Percentiles rank a stretch among this genome's conserved stretches.
Conservation (phyloP, 1,284 basidiomycete genomes). For the Ustilago esculenta region DNA sequence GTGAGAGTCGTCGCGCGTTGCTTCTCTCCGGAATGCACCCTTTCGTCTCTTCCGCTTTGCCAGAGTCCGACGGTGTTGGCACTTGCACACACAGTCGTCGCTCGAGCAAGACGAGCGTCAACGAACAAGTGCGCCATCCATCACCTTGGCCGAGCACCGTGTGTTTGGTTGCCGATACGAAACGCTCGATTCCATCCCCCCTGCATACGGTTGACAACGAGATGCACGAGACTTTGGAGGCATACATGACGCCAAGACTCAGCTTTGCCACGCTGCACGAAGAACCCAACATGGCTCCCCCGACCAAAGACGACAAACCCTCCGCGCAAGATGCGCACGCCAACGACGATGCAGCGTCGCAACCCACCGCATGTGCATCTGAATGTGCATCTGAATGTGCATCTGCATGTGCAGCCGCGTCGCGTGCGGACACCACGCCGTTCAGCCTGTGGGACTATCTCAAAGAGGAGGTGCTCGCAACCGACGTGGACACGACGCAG, state of each 20-base stretch:
- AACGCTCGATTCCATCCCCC: background rate
- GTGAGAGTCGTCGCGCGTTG: slow-evolving; percentile 43
- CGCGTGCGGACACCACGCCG: slow-evolving; percentile 30
- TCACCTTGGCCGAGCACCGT: slow-evolving; percentile 9
- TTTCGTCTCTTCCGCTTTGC: slow-evolving; percentile 34
- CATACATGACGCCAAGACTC: slow-evolving; percentile 25
- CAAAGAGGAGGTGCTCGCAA: slow-evolving; percentile 80
- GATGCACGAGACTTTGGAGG: slow-evolving; percentile 9
- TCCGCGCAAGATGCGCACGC: too few relatives aligned
- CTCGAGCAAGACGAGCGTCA: background rate
- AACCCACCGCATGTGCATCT: too few relatives aligned
- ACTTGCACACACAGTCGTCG: too few relatives aligned
- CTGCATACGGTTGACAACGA: slow-evolving; percentile 8
- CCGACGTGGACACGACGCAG: slow-evolving; percentile 90
- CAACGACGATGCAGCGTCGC: too few relatives aligned
- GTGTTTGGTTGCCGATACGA: background rate
- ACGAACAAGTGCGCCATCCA: slow-evolving; percentile 2
- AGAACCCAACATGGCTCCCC: background rate
- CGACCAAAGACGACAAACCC: background rate
- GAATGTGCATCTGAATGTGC: too few relatives aligned
- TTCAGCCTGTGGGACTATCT: slow-evolving; percentile 89
- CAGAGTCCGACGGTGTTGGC: slow-evolving; percentile 24
- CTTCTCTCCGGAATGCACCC: slow-evolving; percentile 42
- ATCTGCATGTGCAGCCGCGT: too few relatives aligned
- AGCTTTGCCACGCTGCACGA: slow-evolving; percentile 25